Conservation (phyloP, 2,329 filamentous ascomycete species). For the Nemania sp. region DNA sequence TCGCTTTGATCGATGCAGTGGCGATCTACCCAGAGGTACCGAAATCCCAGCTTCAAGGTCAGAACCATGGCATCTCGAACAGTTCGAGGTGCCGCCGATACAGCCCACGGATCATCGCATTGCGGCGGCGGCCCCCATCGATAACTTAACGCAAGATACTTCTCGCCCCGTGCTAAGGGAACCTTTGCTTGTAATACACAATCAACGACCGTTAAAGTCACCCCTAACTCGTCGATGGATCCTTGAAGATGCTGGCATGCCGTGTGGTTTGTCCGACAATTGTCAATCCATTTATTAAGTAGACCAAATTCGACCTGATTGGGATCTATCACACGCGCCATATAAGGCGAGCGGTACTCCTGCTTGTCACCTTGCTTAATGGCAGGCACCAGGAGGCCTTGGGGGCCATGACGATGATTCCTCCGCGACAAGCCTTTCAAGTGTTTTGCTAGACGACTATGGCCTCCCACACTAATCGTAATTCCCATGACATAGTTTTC, state of each 20-base stretch:
- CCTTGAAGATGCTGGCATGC: background rate
- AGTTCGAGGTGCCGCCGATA: slow-evolving; percentile 6
- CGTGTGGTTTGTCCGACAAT: slow-evolving; percentile 1
- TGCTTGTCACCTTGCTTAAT: background rate
- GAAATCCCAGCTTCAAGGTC: background rate
- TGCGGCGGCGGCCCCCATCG: slow-evolving; percentile 1
- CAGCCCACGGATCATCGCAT: slow-evolving; percentile 11
- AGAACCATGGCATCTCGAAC: slow-evolving; percentile 10
- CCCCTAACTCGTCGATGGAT: background rate
- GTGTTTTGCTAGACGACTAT: background rate
- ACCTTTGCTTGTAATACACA: background rate
- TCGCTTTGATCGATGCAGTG: slow-evolving; percentile 10
- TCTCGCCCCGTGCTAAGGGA: background rate
- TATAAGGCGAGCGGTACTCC: background rate
- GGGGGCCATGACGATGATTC: slow-evolving; percentile 8
- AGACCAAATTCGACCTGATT: slow-evolving; percentile 3
- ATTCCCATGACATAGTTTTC: slow-evolving; percentile 2
- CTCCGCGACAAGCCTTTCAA: slow-evolving; percentile 3
- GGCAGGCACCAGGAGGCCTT: slow-evolving; percentile 6
- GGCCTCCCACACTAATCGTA: background rate
- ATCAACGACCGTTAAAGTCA: slow-evolving; percentile 7
- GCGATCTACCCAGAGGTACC: slow-evolving; percentile 15
- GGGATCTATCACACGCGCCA: slow-evolving; percentile 4
- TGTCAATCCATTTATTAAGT: slow-evolving; percentile 6
- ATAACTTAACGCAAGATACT: slow-evolving; percentile 9